Conservation (phyloP, 257 asterid species). For the Nemophila menziesii region DNA sequence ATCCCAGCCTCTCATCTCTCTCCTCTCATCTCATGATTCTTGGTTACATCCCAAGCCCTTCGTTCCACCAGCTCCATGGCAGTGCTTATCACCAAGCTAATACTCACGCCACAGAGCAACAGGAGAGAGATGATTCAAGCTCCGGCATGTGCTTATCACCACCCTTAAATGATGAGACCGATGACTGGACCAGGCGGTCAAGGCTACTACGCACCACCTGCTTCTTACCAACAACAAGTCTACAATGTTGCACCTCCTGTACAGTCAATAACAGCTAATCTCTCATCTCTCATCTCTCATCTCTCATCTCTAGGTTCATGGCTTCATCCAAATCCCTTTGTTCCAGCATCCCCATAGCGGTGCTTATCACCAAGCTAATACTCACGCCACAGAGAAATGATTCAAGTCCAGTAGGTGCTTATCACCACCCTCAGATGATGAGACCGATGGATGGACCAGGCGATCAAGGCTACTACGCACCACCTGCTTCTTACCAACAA, state of each 20-base stretch:
- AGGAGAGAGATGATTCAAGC: constrained; percentile 51
- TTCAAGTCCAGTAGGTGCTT: constrained; percentile 24
- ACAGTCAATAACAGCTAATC: constrained; percentile 25
- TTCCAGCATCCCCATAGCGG: constrained; percentile 49
- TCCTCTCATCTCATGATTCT: too few relatives aligned
- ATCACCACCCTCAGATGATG: constrained; percentile 54
- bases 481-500: constrained; percentile 34
- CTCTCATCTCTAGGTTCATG: too few relatives aligned
- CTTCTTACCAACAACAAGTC: constrained; percentile 40
- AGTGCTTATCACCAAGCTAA: constrained; percentile 38
- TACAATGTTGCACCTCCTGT: constrained; percentile 17
- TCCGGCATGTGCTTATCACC: constrained; percentile 31
- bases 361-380: constrained; percentile 26
- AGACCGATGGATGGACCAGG: constrained; percentile 44
- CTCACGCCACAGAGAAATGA: constrained; percentile 39
- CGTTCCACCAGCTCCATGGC: too few relatives aligned
- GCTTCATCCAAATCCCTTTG: too few relatives aligned
- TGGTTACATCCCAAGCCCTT: too few relatives aligned
- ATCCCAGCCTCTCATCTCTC: too few relatives aligned
- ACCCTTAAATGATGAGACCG: constrained; percentile 50
- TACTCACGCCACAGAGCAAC: constrained; percentile 41
- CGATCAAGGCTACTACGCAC: constrained; percentile 51
- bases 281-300: too few relatives aligned
- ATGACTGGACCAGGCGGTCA: constrained; percentile 42
- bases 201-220: constrained; percentile 65